Evolutionary conservation across 768 basidiomycete species (phyloP), one percentile per base, ranked within the genome.

Genomic region (Podaxis mareebaensis): DNA sequence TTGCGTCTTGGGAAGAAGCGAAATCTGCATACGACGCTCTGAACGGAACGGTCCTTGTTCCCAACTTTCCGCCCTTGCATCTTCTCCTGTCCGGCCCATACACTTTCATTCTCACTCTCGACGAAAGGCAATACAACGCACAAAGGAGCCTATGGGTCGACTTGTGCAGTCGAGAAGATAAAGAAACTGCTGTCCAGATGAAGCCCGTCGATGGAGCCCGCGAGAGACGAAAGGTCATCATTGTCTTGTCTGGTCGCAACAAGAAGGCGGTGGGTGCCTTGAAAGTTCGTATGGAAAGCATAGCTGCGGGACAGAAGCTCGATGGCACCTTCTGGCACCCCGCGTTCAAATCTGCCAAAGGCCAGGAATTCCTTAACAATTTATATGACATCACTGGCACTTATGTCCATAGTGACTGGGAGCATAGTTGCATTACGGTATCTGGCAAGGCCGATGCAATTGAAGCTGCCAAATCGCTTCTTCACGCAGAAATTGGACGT

Each of bases 261-360:
- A 83, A 83, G 71, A 81, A 83, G 65, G 79, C 79, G 1, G 78
- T 82, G 1, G 87, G 87, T 1, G 76, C 79, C 4, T 67, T 89
- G 63, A 88, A 87, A 73, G 86, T 88, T 12, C 75, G 85, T 55
- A 82, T 85, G 0, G 87, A 88, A 69, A 80, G 74, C 55, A 68
- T 88, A 40, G 80, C 78, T 2, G 76, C 75, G 24, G 87, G 87
- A 4, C 80, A 83, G 42, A 80, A 72, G 40, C 72, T 88, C 11
- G 76, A 74, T 46, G 64, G 73, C 2, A 72, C 72, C 2, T 77
- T 77, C 38, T 88, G 85, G 86, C 85, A 87, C 70, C 72, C 76
- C 38, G 76, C 77, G 0, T 77, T 86, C 61, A 68, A 53, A 38
- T 64, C 38, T 38, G 4, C 66, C 20, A 64, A 70, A 38, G 75